Conservation (phyloP, 352 stramenopile species). For the Phytophthora parvispora region DNA sequence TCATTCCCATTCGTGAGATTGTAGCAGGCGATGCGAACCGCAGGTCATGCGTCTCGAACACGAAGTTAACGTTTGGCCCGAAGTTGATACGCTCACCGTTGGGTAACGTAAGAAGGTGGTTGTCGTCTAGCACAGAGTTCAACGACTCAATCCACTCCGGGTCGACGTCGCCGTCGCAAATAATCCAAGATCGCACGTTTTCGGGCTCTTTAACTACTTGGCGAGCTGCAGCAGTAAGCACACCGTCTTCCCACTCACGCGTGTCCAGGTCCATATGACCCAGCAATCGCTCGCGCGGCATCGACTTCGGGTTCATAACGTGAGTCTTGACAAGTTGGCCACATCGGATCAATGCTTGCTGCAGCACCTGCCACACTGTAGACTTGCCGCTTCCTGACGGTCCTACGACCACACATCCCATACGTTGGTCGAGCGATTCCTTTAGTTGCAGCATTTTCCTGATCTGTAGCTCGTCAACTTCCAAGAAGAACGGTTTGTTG, state of each 20-base stretch:
- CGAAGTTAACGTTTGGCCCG: constrained; percentile 96
- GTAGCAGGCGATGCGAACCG: constrained; percentile 96
- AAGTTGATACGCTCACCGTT: constrained; percentile 98
- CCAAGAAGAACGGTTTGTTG: constrained; percentile 88
- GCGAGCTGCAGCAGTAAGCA: constrained; percentile 94
- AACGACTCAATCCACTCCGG: constrained; percentile 98
- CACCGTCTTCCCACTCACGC: constrained; percentile 96
- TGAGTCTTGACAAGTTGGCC: constrained; percentile 93
- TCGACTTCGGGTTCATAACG: constrained; percentile 98
- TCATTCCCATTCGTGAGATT: constrained; percentile 98
- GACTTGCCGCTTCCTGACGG: constrained; percentile 95
- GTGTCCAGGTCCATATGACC: constrained; percentile 97
- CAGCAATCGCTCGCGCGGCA: constrained; percentile 92
- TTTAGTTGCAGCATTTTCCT: constrained; percentile 97
- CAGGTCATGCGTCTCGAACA: constrained; percentile 98
- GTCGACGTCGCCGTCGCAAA: constrained; percentile 97
- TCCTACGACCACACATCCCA: constrained; percentile 96
- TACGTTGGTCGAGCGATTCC: constrained; percentile 95
- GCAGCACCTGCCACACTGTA: constrained; percentile 95
- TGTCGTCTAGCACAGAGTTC: constrained; percentile 98
- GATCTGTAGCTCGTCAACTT: constrained; percentile 93
- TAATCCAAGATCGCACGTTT: constrained; percentile 94
- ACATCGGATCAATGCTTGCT: constrained; percentile 87
- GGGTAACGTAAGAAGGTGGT: constrained; percentile 96
- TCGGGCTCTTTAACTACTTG: constrained; percentile 93